Evolutionary conservation across 352 stramenopile species (phyloP).

Genomic region (Pythium brassicae): DNA sequence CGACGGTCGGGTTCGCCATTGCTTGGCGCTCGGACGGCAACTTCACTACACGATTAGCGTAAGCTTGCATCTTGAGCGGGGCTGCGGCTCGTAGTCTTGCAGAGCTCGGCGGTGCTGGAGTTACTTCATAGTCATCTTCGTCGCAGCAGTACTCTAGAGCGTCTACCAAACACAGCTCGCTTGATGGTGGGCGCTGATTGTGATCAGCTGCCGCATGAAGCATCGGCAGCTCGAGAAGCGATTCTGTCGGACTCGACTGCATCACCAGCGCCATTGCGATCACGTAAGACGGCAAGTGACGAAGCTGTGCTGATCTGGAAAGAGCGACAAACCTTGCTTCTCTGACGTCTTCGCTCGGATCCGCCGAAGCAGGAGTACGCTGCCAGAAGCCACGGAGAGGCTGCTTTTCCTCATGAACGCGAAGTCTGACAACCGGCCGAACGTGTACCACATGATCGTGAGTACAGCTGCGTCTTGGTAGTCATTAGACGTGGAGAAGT

Average conservation of each 20-base stretch:
- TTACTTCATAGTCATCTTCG: neutral
- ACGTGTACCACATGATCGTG: too few relatives aligned
- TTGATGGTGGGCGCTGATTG: slow-evolving; percentile 5
- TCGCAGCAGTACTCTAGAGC: neutral
- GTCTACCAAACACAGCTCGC: neutral
- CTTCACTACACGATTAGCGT: neutral
- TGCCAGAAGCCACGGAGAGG: slow-evolving; percentile 13
- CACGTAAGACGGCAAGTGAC: slow-evolving; percentile 15
- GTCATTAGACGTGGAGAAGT: slow-evolving; percentile 11
- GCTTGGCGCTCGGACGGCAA: neutral
- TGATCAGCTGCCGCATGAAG: neutral
- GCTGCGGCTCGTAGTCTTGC: neutral
- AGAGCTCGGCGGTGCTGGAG: neutral
- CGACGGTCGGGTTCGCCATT: slow-evolving; percentile 4
- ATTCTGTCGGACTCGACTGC: slow-evolving; percentile 9
- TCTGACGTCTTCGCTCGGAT: slow-evolving; percentile 25
- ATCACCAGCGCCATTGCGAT: slow-evolving; percentile 16
- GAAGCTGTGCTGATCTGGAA: slow-evolving; percentile 15
- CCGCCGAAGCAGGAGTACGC: slow-evolving; percentile 20
- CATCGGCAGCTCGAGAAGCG: slow-evolving; percentile 8
- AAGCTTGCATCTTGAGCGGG: neutral
- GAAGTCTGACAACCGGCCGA: slow-evolving; percentile 23
- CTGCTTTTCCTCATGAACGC: slow-evolving; percentile 21
- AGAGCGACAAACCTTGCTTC: slow-evolving; percentile 24
- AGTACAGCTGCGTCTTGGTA: slow-evolving; percentile 34